A percentile compares a stretch with the other conserved stretches of the same genome.
phyloP scores from a whole-genome alignment of 345 rosid genomes.

The Kandelia obovata region DNA sequence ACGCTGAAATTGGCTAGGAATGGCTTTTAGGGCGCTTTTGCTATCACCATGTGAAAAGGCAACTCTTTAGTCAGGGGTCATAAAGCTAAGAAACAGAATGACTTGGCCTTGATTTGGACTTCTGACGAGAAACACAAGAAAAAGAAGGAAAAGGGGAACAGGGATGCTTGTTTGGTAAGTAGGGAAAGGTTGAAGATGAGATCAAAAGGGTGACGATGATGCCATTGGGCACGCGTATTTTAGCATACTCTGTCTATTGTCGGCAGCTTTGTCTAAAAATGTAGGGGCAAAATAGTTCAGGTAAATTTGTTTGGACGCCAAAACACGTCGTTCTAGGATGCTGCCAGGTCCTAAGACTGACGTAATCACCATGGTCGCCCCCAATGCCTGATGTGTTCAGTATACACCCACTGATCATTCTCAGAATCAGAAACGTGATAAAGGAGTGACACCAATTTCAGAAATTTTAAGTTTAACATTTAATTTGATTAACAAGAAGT shows the following conservation, averaged over 20 bases:
- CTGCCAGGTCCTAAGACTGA: constrained; percentile 35
- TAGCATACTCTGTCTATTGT: constrained; percentile 7
- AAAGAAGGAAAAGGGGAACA: too few relatives aligned
- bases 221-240: constrained; percentile 55
- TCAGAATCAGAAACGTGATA: not conserved
- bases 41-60: constrained; percentile 32
- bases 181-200: constrained; percentile 1
- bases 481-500: too few relatives aligned
- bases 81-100: constrained; percentile 14
- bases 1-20: not conserved
- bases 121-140: too few relatives aligned
- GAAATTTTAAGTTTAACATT: not conserved
- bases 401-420: too few relatives aligned
- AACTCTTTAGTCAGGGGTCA: constrained; percentile 41
- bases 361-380: constrained; percentile 14
- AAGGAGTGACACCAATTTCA: not conserved
- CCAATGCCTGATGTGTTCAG: not conserved
- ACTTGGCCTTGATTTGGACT: too few relatives aligned
- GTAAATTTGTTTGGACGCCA: constrained; percentile 28
- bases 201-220: constrained; percentile 36
- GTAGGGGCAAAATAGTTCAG: constrained; percentile 17
- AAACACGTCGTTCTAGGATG: constrained; percentile 37
- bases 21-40: not conserved
- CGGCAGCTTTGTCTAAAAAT: constrained; percentile 29
- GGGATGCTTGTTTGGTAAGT: not conserved